phyloP scores from a whole-genome alignment of 1,139 yeast species.

The Saccharomyces pastorianus region DNA sequence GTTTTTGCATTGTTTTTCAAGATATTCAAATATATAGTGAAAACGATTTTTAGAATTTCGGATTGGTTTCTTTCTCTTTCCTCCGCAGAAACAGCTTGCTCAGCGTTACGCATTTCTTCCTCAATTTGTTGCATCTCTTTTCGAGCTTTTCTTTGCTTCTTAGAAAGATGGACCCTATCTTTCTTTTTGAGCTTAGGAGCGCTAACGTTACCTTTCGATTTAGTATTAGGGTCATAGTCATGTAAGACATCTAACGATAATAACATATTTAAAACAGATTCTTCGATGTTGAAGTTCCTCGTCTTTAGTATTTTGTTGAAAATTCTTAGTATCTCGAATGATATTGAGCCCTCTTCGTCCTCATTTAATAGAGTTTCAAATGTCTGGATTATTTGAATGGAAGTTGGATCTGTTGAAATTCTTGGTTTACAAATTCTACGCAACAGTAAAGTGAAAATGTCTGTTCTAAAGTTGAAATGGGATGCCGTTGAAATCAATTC shows the following conservation, averaged over 20 bases:
- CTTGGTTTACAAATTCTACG: slow-evolving; percentile 57
- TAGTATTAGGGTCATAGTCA: slow-evolving; percentile 68
- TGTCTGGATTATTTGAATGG: slow-evolving; percentile 53
- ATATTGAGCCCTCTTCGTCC: slow-evolving; percentile 69
- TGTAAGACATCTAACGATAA: slow-evolving; percentile 65
- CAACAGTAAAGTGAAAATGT: slow-evolving; percentile 57
- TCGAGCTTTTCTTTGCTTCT: slow-evolving; percentile 77
- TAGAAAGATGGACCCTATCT: slow-evolving; percentile 81
- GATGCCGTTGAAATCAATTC: slow-evolving; percentile 63
- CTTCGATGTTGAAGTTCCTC: slow-evolving; percentile 75
- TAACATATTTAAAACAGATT: slow-evolving; percentile 66
- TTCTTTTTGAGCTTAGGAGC: slow-evolving; percentile 60
- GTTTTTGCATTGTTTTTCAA: slow-evolving; percentile 54
- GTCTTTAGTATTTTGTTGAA: slow-evolving; percentile 64
- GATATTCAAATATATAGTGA: slow-evolving; percentile 69
- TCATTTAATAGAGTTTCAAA: slow-evolving; percentile 63
- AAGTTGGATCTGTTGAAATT: slow-evolving; percentile 40
- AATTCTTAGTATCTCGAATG: slow-evolving; percentile 62
- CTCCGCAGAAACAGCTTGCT: slow-evolving; percentile 76
- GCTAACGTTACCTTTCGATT: slow-evolving; percentile 36
- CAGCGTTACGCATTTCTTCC: slow-evolving; percentile 81
- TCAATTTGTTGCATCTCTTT: slow-evolving; percentile 84
- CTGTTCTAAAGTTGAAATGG: slow-evolving; percentile 73
- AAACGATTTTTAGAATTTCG: slow-evolving; percentile 64
- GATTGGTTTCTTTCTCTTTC: slow-evolving; percentile 82